These are phyloP conservation scores for Penicillium alfredii DNA, from an alignment of 495 filamentous ascomycete species.

Conservation along the genomic window DNA sequence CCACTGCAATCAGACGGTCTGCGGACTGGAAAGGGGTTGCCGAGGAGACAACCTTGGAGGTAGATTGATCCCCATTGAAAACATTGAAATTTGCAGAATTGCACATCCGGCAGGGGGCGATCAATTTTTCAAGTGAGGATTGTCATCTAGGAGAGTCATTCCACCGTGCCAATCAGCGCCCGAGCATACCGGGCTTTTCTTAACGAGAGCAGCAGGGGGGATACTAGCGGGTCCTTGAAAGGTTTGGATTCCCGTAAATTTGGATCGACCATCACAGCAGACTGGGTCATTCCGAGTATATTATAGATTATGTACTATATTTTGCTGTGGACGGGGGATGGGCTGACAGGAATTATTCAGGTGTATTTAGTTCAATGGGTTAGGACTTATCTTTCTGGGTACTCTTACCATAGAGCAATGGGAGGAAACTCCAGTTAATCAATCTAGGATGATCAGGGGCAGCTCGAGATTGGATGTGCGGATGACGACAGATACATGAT, in stretches of 20 bases:
- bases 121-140: too few relatives aligned
- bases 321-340: too few relatives aligned
- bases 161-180: slow-evolving; percentile 23
- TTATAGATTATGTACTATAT: too few relatives aligned
- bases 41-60: too few relatives aligned
- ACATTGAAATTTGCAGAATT: too few relatives aligned
- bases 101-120: too few relatives aligned
- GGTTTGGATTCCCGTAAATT: slow-evolving; percentile 25
- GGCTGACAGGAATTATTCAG: not conserved
- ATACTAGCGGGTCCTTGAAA: slow-evolving; percentile 22
- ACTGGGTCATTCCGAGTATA: slow-evolving; percentile 3
- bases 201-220: slow-evolving; percentile 23
- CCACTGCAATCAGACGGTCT: too few relatives aligned
- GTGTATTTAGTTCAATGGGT: not conserved
- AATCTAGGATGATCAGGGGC: slow-evolving; percentile 14
- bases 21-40: too few relatives aligned
- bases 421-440: not conserved
- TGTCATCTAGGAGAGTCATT: slow-evolving; percentile 17
- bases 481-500: slow-evolving; percentile 18
- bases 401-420: too few relatives aligned
- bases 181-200: slow-evolving; percentile 15
- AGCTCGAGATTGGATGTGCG: slow-evolving; percentile 2
- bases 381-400: too few relatives aligned
- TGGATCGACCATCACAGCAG: slow-evolving; percentile 15
- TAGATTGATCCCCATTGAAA: too few relatives aligned